Conservation (phyloP, 495 filamentous ascomycete species). For the Aspergillus hancockii region DNA sequence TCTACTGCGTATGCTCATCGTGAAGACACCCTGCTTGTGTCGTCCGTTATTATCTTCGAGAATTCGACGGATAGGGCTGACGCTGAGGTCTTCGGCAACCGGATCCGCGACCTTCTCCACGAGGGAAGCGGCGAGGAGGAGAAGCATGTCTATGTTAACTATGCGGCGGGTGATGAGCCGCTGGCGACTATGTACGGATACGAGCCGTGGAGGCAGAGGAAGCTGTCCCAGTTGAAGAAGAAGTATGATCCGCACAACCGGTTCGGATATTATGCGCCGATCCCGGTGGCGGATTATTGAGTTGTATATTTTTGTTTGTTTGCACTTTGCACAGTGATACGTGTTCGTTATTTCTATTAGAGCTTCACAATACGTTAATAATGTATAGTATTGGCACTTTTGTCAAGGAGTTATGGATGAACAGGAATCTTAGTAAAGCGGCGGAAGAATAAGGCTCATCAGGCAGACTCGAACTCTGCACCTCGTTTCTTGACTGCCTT, state of each 20-base stretch:
- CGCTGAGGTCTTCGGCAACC: conserved; percentile 21
- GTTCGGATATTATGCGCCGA: conserved; percentile 3
- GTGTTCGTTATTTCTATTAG: neutral
- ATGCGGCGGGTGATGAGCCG: conserved; percentile 45
- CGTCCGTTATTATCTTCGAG: conserved; percentile 19
- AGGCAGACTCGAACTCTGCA: neutral
- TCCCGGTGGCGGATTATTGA: neutral
- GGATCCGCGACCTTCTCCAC: conserved; percentile 21
- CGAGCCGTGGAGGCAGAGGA: conserved; percentile 45
- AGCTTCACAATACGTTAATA: neutral
- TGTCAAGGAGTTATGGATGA: too few relatives aligned
- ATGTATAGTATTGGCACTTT: neutral
- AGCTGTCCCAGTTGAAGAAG: conserved; percentile 72
- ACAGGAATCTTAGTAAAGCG: neutral
- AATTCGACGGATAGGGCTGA: conserved; percentile 21
- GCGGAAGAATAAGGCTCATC: neutral
- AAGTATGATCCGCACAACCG: conserved; percentile 73
- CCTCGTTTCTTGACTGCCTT: too few relatives aligned
- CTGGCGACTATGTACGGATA: conserved; percentile 46
- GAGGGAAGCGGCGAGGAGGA: conserved; percentile 23
- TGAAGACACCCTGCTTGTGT: conserved; percentile 24
- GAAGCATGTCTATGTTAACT: conserved; percentile 48
- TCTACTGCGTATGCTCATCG: conserved; percentile 42
- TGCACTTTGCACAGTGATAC: neutral
- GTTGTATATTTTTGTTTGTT: neutral